Evolutionary conservation across 176 grass and related monocot genomes (phyloP).

Genomic region (Oryza australiensis): DNA sequence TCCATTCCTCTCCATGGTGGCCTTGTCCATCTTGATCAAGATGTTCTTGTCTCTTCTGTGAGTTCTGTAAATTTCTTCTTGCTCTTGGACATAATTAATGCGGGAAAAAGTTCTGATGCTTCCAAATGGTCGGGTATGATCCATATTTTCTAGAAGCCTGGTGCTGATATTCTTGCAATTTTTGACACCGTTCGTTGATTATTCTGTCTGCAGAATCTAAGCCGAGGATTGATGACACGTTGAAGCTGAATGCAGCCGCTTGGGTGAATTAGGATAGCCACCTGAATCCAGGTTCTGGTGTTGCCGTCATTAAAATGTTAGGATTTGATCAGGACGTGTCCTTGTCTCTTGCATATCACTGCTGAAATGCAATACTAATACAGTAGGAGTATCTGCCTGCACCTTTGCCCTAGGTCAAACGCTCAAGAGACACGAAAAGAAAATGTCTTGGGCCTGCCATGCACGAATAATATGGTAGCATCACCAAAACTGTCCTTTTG

Average conservation of each 20-base stretch:
- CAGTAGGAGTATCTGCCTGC: not conserved
- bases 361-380: not conserved
- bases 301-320: slow-evolving; percentile 10
- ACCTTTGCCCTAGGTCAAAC: slow-evolving; percentile 3
- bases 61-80: not conserved
- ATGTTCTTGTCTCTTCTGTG: slow-evolving; percentile 35
- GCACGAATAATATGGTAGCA: not conserved
- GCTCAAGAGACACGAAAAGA: not conserved
- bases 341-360: slow-evolving; percentile 15
- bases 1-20: not conserved
- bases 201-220: not conserved
- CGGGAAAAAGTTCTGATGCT: not conserved
- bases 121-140: not conserved
- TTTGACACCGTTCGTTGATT: not conserved
- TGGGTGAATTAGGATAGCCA: not conserved
- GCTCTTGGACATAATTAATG: not conserved
- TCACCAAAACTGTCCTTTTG: not conserved
- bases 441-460: not conserved
- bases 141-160: slow-evolving; percentile 15
- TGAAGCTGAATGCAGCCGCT: not conserved
- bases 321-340: not conserved
- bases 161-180: not conserved
- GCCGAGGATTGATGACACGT: not conserved
- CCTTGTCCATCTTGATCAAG: slow-evolving; percentile 28
- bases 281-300: not conserved